Evolutionary conservation across 2,329 filamentous ascomycete species (phyloP), one percentile per base, ranked within the genome.

Genomic region (Fusarium sp.): DNA sequence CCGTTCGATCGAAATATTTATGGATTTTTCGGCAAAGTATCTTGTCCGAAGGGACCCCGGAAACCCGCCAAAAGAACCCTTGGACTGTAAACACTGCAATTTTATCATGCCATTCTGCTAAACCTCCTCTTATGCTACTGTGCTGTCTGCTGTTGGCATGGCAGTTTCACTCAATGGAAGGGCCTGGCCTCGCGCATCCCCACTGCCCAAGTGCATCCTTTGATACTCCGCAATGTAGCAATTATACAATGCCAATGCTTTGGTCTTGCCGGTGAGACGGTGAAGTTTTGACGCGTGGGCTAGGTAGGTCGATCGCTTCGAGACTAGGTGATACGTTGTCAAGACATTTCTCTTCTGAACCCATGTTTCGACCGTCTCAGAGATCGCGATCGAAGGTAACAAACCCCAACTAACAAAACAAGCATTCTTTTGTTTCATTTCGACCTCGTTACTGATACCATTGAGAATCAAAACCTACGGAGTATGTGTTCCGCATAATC

Each of bases 261-360:
- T 55, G 52, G 27, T 59, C 33, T 67, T 33, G 32, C 30, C 50
- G 44, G 53, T 57, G 67, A 70, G 55, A 61, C 45, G 50, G 54
- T 62, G 52, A 60, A 58, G 42, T 46, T 61, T 54, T 57, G 68
- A 67, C 30, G 68, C 59, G 40, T 67, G 50, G 64, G 68, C 68
- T 55, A 56, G 33, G 56, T 55, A 63, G 54, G 40, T 52, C 32
- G 35, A 69, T 71, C 52, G 53, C 40, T 46, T 68, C 50, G 41
- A 71, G 50, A 72, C 69, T 71, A 72, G 64, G 49, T 41, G 60
- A 58, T 66, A 54, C n/a, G 55, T 60, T 33, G 55, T 58, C 56
- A 54, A 62, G 69, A 62, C 69, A 72, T 55, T 64, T 59, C 45
- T 49, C 49, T 48, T 23, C 38, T 52, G 44, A 69, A 46, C 44